Base-by-base conservation (phyloP, 768 basidiomycete species). In the Suillus plorans region DNA sequence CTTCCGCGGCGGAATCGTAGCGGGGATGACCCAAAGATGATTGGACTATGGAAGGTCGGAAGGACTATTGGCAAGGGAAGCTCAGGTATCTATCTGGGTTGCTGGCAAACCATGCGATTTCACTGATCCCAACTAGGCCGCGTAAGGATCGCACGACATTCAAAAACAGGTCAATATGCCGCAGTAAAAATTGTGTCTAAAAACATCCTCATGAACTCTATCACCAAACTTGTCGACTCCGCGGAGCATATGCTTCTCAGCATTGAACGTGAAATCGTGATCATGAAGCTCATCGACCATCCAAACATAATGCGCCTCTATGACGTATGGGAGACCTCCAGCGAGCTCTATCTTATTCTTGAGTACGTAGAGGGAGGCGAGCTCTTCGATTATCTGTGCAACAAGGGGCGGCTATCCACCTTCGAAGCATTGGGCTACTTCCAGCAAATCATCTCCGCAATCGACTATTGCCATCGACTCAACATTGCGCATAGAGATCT, bases 211-310 rank as follows among this genome's bases (percentile, higher is more conserved):
- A 77, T 91, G 63, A 82, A 82, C 62, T 91, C 90, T 28, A 80
- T 93, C 65, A 82, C 85, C 58, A 86, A 86, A 58, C 84, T 90
- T 14, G 88, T 84, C 16, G 89, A 90, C 63, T 86, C 91, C 66
- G 84, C 89, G 14, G 92, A 94, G 71, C 90, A 89, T 69, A 86
- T 86, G 66, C 84, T 89, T 66, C 85, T 92, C 64, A 87, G 89
- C 57, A 88, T 97, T 66, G 92, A 97, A 76, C 86, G 95, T 66
- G 96, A 99, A 78, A 97, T 97, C 60, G 94, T 96, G 66, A 89
- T 97, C 72, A 96, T 99, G 95, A 99, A 97, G 77, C 87, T 97
- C 67, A 90, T 97, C 69, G 90, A 96, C 67, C 95, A 99, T 73
- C 95, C 95, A 2, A 95, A 97, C 75, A 88, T 99, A 68, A 87